These are phyloP conservation scores for Saccharomycopsis hybrid DNA, from an alignment of 1,139 yeast species.

Conservation along the genomic window DNA sequence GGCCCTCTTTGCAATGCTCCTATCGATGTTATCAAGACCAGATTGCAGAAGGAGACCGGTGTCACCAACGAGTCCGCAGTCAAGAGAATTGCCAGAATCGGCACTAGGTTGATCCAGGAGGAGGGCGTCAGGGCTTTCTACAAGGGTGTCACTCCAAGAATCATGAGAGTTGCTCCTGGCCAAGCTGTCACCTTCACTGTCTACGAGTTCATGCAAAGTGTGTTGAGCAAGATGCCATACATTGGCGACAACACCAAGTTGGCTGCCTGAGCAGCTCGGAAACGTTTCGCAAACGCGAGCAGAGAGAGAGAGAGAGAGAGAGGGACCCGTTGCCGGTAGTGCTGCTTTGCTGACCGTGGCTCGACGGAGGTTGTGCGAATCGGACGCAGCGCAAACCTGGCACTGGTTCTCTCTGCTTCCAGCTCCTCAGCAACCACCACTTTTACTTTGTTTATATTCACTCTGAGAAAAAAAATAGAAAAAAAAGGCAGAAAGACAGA, in stretches of 20 bases:
- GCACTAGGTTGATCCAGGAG: conserved; percentile 74
- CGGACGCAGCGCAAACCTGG: no score
- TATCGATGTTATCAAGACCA: conserved; percentile 91
- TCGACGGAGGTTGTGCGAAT: no score
- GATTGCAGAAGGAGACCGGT: conserved; percentile 88
- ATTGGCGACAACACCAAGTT: conserved; percentile 11
- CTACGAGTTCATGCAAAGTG: conserved; percentile 78
- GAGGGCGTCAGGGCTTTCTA: conserved; percentile 86
- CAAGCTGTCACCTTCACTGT: conserved; percentile 98
- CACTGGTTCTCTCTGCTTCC: no score
- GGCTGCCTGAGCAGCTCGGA: not conserved
- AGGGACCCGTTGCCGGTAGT: no score
- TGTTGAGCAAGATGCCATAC: conserved; percentile 47
- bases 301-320: no score
- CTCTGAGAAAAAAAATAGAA: no score
- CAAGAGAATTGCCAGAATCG: conserved; percentile 74
- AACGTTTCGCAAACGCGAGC: not conserved
- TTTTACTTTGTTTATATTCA: no score
- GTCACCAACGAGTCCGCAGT: conserved; percentile 62
- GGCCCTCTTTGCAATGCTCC: conserved; percentile 99
- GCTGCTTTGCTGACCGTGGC: no score
- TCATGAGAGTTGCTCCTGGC: conserved; percentile 99
- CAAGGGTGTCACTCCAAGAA: conserved; percentile 97
- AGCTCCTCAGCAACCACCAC: no score
- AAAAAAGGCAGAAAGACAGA: no score